These are phyloP conservation scores for Blastosporella zonata DNA, from an alignment of 1,284 basidiomycete species.

Conservation along the genomic window DNA sequence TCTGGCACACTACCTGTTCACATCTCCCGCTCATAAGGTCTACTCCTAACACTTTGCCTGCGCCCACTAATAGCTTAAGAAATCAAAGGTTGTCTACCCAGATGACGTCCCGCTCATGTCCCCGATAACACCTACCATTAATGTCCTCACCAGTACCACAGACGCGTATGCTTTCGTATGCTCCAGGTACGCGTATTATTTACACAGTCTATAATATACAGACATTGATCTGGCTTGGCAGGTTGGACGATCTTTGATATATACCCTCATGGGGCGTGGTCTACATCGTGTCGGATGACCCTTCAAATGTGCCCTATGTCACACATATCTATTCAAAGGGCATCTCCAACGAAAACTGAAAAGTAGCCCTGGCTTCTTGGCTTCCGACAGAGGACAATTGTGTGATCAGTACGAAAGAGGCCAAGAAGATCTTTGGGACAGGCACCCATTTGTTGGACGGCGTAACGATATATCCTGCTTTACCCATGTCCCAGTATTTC, in stretches of 20 bases:
- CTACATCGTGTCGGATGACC: slow-evolving; percentile 65
- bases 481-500: slow-evolving; percentile 50
- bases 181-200: slow-evolving; percentile 53
- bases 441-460: slow-evolving; percentile 63
- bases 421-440: slow-evolving; percentile 65
- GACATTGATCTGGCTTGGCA: slow-evolving; percentile 24
- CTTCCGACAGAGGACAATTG: slow-evolving; percentile 75
- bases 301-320: slow-evolving; percentile 50
- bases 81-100: slow-evolving; percentile 10
- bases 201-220: slow-evolving; percentile 1
- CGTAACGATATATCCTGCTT: slow-evolving; percentile 50
- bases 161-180: slow-evolving; percentile 59
- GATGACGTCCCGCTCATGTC: slow-evolving; percentile 12
- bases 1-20: slow-evolving; percentile 23
- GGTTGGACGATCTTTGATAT: slow-evolving; percentile 88
- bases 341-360: slow-evolving; percentile 42
- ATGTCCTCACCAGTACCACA: slow-evolving; percentile 44
- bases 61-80: slow-evolving; percentile 8
- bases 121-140: slow-evolving; percentile 39
- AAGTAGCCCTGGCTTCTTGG: slow-evolving; percentile 43
- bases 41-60: slow-evolving; percentile 10
- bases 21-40: too few relatives aligned
- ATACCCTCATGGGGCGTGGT: slow-evolving; percentile 75
- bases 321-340: slow-evolving; percentile 58
- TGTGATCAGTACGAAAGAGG: slow-evolving; percentile 68